Base-by-base conservation (phyloP, 805 yeast species). In the Ogataea ganodermae region DNA sequence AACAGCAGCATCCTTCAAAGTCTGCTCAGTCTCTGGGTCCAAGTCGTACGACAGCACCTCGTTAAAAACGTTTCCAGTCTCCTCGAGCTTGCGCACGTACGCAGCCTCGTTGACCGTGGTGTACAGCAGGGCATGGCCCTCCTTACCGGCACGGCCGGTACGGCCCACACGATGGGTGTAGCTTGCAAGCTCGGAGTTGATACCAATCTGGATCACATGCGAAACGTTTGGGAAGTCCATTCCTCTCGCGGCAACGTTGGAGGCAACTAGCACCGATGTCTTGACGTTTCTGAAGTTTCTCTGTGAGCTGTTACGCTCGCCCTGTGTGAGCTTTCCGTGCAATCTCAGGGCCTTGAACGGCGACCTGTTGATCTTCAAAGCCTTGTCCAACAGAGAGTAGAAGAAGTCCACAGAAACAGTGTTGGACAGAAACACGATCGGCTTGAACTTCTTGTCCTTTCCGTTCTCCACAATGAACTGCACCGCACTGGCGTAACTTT, bases 171-270 rank as follows among this genome's bases (percentile, higher is more conserved):
- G 84, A 70, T 92, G 98, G 49, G 90, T 81, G 64, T 91, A 90
- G 53, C 86, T 84, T n/a, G 91, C 80, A 20, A 81, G 68, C 48
- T 84, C 88, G 39, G 75, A 69, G 51, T 94, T 88, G n/a, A 83
- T 76, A 55, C 92, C 87, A 45, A 89, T 66, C 71, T 92, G 97
- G 58, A 86, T 71, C 44, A 92, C 97, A 62, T 89, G 88, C 21
- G 89, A 70, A 23, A 92, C 95, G 57, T 81, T 80, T 47, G 91
- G 94, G 76, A 92, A 88, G 72, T 92, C 97, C 85, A 92, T 83
- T 57, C 98, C 98, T 70, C 98, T 82, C 12, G 97, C 97, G 51
- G 91, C 95, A 49, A 92, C 97, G 68, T 90, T 96, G 6, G 97
- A 87, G 46, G 92, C 84, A 45, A 92, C 79, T 48, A 92, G 74